Percentiles rank a stretch among this genome's conserved stretches.
These are phyloP conservation scores for Rosa rugosa DNA, from an alignment of 306 rosid genomes.

Conservation along the genomic window DNA sequence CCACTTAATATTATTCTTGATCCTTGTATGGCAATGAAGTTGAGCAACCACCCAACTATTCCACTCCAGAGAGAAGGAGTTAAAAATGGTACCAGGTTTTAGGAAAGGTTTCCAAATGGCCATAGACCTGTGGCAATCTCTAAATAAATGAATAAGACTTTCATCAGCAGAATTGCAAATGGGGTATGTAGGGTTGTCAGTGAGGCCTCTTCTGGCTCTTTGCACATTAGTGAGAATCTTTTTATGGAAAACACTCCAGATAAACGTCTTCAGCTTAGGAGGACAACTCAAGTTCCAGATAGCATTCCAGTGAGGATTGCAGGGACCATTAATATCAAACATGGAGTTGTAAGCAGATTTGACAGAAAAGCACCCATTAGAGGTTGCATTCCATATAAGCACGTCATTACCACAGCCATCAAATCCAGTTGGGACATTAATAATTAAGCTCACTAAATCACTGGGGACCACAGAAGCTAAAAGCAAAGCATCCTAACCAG, in stretches of 20 bases:
- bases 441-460: not conserved
- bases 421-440: not conserved
- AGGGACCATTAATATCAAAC: fast-evolving
- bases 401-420: not conserved
- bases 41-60: not conserved
- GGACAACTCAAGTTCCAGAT: not conserved
- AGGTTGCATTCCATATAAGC: not conserved
- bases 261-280: not conserved
- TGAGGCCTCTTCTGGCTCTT: not conserved
- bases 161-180: not conserved
- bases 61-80: not conserved
- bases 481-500: not conserved
- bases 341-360: not conserved
- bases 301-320: not conserved
- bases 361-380: not conserved
- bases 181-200: not conserved
- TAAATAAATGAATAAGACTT: not conserved
- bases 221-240: not conserved
- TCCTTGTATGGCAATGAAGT: not conserved
- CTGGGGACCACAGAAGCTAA: not conserved
- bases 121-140: not conserved
- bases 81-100: not conserved
- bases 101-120: not conserved
- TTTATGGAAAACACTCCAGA: not conserved
- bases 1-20: not conserved